Evolutionary conservation across 2,329 filamentous ascomycete species (phyloP).

Genomic region (Cordyceps fumosorosea): DNA sequence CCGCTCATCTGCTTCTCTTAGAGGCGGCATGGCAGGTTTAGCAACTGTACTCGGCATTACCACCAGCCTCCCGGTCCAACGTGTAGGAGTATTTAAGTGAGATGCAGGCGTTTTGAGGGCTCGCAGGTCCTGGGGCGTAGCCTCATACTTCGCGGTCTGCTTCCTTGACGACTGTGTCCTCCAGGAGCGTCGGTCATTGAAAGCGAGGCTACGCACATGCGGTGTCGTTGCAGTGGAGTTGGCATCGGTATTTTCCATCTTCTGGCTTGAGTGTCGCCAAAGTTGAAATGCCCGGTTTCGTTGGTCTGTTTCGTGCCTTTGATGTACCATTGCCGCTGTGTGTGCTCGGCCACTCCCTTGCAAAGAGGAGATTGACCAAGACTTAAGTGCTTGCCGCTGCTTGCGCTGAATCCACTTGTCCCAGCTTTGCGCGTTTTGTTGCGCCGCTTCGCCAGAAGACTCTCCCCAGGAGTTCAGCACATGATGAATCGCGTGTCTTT

Average conservation of each 20-base stretch:
- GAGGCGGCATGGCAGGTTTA: constrained; percentile 23
- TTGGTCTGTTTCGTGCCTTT: constrained; percentile 27
- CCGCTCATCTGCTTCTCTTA: constrained; percentile 26
- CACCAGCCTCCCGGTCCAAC: constrained; percentile 36
- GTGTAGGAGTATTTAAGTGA: constrained; percentile 37
- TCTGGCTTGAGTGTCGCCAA: constrained; percentile 24
- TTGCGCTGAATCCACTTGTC: constrained; percentile 26
- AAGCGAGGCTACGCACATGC: background rate
- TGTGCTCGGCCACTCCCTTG: constrained; percentile 32
- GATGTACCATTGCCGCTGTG: constrained; percentile 27
- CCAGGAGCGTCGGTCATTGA: constrained; percentile 20
- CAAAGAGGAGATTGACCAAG: constrained; percentile 31
- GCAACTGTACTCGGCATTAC: constrained; percentile 27
- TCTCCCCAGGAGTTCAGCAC: constrained; percentile 20
- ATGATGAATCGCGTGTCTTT: background rate
- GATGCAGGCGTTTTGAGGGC: constrained; percentile 18
- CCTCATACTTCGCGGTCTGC: background rate
- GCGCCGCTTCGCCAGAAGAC: constrained; percentile 18
- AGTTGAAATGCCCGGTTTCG: constrained; percentile 24
- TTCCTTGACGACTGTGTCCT: constrained; percentile 14
- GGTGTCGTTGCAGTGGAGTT: constrained; percentile 7
- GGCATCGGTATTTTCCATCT: background rate
- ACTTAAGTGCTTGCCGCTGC: constrained; percentile 28
- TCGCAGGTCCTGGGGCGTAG: background rate
- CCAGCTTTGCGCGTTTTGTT: constrained; percentile 23